Base-by-base conservation (phyloP, 2,329 filamentous ascomycete species). In the Stachybotrys elegans region DNA sequence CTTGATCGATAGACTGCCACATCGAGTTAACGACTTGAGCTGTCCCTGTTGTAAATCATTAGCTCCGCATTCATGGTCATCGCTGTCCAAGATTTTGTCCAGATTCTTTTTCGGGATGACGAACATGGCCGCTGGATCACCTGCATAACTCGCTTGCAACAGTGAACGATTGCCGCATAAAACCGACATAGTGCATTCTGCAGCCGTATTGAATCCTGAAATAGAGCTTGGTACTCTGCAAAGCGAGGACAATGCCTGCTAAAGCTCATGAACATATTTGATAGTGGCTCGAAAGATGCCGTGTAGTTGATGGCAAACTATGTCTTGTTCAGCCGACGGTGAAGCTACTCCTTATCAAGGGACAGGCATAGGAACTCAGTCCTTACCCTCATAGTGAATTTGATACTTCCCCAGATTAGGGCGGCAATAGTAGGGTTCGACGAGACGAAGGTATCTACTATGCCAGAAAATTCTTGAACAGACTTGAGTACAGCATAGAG, bases 321-420 rank as follows among this genome's bases (percentile, higher is more conserved):
- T n/a, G n/a, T n/a, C n/a, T n/a, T n/a, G n/a, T n/a, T n/a, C n/a
- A n/a, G n/a, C n/a, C n/a, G n/a, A n/a, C n/a, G n/a, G n/a, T n/a
- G n/a, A n/a, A n/a, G n/a, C n/a, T n/a, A n/a, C n/a, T n/a, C n/a
- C n/a, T n/a, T n/a, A n/a, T n/a, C n/a, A n/a, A n/a, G n/a, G n/a
- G n/a, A n/a, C n/a, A n/a, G n/a, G n/a, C n/a, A n/a, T n/a, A n/a
- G n/a, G n/a, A n/a, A n/a, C n/a, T n/a, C n/a, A n/a, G n/a, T n/a
- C n/a, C n/a, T n/a, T n/a, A 65, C 61, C 39, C 62, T 54, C 36
- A 72, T 57, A 14, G 69, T 63, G 13, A 72, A 46, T 45, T 65
- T 67, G 3, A 71, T 52, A 32, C 62, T 67, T 2, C 69, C 69
- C 70, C 67, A 73, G 16, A 72, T 57, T 2, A 71, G 51, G 4